These are phyloP conservation scores for Trametes polyzona DNA, from an alignment of 1,284 basidiomycete species.

Conservation along the genomic window DNA sequence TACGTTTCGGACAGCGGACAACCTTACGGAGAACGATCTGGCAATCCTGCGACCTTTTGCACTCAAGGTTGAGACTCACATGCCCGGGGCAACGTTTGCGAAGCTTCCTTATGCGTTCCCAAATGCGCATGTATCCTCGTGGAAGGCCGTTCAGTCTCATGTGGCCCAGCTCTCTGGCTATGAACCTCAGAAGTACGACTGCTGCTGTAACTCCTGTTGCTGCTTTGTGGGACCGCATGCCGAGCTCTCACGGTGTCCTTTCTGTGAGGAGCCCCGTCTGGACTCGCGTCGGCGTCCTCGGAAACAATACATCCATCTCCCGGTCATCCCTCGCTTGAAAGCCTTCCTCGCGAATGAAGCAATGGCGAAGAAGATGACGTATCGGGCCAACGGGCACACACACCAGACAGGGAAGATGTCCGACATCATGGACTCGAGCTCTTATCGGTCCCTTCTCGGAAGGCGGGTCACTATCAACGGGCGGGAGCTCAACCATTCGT, in stretches of 20 bases:
- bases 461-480: constrained; percentile 21
- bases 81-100: constrained; percentile 24
- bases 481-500: constrained; percentile 22
- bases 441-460: constrained; percentile 20
- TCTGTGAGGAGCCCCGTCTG: constrained; percentile 24
- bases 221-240: constrained; percentile 29
- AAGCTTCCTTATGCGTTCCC: constrained; percentile 24
- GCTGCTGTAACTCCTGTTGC: constrained; percentile 39
- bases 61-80: constrained; percentile 25
- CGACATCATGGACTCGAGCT: constrained; percentile 30
- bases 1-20: neutral
- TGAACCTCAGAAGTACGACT: constrained; percentile 36
- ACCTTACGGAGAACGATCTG: constrained; percentile 18
- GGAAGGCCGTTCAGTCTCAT: constrained; percentile 10
- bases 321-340: constrained; percentile 23
- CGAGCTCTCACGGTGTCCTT: constrained; percentile 28
- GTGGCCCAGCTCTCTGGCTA: constrained; percentile 31
- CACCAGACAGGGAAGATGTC: constrained; percentile 14
- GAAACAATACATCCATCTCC: constrained; percentile 24
- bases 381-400: constrained; percentile 26
- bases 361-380: constrained; percentile 23
- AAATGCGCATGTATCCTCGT: constrained; percentile 6
- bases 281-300: constrained; percentile 7
- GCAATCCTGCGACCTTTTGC: constrained; percentile 22
- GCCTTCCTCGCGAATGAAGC: constrained; percentile 10